phyloP scores from a whole-genome alignment of 345 rosid genomes.

The Viola odorata region DNA sequence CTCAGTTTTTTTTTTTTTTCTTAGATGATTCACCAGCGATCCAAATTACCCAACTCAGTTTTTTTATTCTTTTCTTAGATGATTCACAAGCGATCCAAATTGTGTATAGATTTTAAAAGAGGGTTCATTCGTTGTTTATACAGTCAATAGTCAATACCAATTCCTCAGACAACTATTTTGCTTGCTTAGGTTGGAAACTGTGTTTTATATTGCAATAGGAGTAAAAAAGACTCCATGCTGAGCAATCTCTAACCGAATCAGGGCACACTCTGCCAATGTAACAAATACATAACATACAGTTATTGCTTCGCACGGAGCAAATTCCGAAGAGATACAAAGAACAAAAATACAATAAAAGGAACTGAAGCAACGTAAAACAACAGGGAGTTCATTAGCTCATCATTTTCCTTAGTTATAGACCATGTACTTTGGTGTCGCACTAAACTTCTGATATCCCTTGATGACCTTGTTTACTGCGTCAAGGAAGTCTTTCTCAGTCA shows the following conservation, averaged over 20 bases:
- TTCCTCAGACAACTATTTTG: too few species aligned
- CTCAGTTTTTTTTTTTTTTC: background rate
- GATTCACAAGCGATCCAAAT: too few species aligned
- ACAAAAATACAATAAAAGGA: background rate
- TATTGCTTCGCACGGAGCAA: background rate
- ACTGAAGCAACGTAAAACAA: background rate
- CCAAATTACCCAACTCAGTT: background rate
- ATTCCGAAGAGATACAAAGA: background rate
- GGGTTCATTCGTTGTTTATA: too few species aligned
- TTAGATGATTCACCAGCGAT: too few species aligned
- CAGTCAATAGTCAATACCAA: too few species aligned
- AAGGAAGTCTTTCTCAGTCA: conserved; percentile 90
- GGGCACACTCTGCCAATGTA: background rate
- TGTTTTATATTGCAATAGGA: background rate
- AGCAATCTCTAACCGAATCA: background rate
- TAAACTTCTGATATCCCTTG: conserved; percentile 91
- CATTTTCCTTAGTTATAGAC: conserved; percentile 55
- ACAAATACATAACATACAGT: background rate
- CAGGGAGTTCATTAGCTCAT: background rate
- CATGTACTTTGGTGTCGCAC: conserved; percentile 94
- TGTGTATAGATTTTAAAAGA: too few species aligned
- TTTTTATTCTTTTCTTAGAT: too few species aligned
- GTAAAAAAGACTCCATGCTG: background rate
- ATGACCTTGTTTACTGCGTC: conserved; percentile 98
- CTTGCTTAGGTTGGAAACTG: too few species aligned